Percentiles rank a stretch among this genome's conserved stretches.
phyloP scores from a whole-genome alignment of 306 rosid genomes.

The Cicer pinnatifidum region DNA sequence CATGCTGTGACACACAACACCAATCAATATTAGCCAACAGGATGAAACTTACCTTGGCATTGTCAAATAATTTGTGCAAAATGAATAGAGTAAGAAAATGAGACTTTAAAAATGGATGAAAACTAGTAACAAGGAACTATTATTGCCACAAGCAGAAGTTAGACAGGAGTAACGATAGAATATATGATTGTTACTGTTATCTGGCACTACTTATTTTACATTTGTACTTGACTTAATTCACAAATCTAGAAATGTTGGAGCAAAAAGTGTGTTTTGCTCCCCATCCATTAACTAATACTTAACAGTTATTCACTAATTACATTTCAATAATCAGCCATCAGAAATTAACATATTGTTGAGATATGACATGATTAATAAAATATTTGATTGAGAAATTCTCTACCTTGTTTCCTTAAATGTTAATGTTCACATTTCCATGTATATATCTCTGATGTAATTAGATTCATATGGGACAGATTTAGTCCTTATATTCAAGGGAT shows the following conservation, averaged over 20 bases:
- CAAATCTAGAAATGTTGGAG: slow-evolving; percentile 10
- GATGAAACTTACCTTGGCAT: slow-evolving; percentile 26
- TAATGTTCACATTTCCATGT: too few species aligned
- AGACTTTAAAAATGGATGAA: background rate
- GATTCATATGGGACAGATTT: too few species aligned
- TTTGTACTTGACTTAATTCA: slow-evolving; percentile 18
- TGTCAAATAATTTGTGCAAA: slow-evolving; percentile 32
- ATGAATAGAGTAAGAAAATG: slow-evolving; percentile 5
- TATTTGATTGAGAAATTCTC: too few species aligned
- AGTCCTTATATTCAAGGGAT: too few species aligned
- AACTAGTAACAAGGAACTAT: slow-evolving; percentile 14
- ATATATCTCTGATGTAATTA: too few species aligned
- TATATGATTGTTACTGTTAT: background rate
- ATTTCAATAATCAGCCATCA: background rate
- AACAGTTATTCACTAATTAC: background rate
- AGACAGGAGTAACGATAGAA: background rate
- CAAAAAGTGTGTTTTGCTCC: background rate
- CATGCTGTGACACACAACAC: slow-evolving; percentile 61
- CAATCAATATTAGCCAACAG: slow-evolving; percentile 24
- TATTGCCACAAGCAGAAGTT: background rate
- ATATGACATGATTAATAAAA: too few species aligned
- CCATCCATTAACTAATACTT: background rate
- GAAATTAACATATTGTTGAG: background rate
- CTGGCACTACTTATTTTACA: background rate
- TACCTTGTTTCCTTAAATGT: too few species aligned